Base-by-base conservation (phyloP, 75 land plant species). In the Pinus taeda region DNA sequence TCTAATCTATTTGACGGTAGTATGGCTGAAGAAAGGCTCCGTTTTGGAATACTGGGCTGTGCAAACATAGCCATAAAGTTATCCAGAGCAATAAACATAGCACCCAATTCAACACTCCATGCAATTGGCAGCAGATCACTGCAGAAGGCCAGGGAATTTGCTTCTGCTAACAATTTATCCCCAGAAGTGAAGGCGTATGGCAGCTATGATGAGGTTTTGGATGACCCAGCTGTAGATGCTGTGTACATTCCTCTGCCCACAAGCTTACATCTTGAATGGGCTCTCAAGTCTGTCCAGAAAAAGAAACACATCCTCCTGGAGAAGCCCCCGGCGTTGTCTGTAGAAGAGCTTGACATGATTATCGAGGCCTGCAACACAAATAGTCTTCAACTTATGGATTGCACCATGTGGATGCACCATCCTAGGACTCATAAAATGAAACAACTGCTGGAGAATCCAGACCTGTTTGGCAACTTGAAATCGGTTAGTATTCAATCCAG, bases 391-490 rank as follows among this genome's bases (percentile, higher is more conserved):
- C 75, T 90, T 22, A 92, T 94, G 97, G 97, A 94, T 65, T 79
- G 85, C 33, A 92, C 97, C 11, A 94, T 94, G 97, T 94, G 90
- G 89, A 76, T 90, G 89, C 97, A 94, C 60, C 86, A 94, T 72
- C 97, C 94, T 4, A 59, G 97, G 55, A 90, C 95, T n/a, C 79
- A 78, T 4, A 64, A 77, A 74, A 94, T 94, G 95, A 78, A 66
- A 59, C 80, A 82, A 59, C 56, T 86, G 21, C 72, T 90, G 0
- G 92, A 8, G 11, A 82, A 86, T 76, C 11, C 73, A 1, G 59
- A 76, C 3, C 75, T 56, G 0, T 82, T 94, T 63, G 95, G 95
- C 0, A 74, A 92, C n/a, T 81, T 93, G 45, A 83, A 76, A 57
- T 6, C 61, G 84, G 92, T 92, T 73, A 74, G 21, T 55, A 26